Evolutionary conservation across 2,329 filamentous ascomycete species (phyloP).

Genomic region (Chaetomiaceae sp.): DNA sequence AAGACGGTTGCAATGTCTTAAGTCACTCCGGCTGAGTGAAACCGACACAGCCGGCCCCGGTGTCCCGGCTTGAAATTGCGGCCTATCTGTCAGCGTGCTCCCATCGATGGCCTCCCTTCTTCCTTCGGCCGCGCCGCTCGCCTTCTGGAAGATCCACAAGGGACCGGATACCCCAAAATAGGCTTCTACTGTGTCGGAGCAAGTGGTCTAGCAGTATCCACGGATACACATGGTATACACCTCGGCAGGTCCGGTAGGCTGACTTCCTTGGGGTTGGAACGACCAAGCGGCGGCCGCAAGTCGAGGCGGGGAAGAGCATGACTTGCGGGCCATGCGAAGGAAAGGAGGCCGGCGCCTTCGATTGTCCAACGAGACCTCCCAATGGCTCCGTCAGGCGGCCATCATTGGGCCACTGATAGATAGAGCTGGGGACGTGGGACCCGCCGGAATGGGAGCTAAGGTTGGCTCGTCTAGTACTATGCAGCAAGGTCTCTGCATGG

Average conservation of each 20-base stretch:
- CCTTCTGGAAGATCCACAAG: not conserved
- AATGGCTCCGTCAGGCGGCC: slow-evolving; percentile 10
- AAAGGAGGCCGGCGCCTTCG: slow-evolving; percentile 15
- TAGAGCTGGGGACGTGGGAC: slow-evolving; percentile 21
- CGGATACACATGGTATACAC: slow-evolving; percentile 8
- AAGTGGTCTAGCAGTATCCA: not conserved
- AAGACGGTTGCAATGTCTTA: slow-evolving; percentile 10
- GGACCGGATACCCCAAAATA: too few relatives aligned
- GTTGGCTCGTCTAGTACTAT: slow-evolving; percentile 17
- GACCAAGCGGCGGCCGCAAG: slow-evolving; percentile 9
- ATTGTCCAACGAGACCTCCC: slow-evolving; percentile 16
- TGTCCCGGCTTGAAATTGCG: slow-evolving; percentile 5
- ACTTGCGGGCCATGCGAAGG: slow-evolving; percentile 29
- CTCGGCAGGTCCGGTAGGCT: not conserved
- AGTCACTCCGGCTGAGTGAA: slow-evolving; percentile 13
- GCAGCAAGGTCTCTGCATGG: slow-evolving; percentile 19
- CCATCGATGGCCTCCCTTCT: not conserved
- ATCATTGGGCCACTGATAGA: slow-evolving; percentile 20
- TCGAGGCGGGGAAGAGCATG: slow-evolving; percentile 28
- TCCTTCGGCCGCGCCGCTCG: not conserved
- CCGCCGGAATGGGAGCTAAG: slow-evolving; percentile 20
- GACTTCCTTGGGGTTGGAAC: not conserved
- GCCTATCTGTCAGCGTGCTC: not conserved
- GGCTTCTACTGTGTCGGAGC: too few relatives aligned
- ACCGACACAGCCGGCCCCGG: slow-evolving; percentile 9